Evolutionary conservation across 441 rosid species (phyloP), one percentile per base, ranked within the genome.

Genomic region (Populus hybrid): DNA sequence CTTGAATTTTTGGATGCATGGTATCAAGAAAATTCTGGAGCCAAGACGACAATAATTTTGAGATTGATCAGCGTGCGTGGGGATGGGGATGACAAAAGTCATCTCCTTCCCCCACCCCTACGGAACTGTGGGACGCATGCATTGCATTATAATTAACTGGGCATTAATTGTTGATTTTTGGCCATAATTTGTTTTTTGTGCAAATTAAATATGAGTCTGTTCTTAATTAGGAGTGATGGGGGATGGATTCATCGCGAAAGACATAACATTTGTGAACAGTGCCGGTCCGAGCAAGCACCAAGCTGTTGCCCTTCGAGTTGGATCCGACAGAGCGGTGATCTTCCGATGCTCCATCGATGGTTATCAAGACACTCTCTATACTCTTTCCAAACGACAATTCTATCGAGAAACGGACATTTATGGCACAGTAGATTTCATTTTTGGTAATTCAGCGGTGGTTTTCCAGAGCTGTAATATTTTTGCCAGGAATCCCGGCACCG

Each of bases 281-380:
- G 97, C 95, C 0, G 95, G 97, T 36, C 89, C 97, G 0, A 78
- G 78, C 20, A 90, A 88, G 40, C 87, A 86, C 36, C 97, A 93
- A 77, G 97, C 97, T 6, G 97, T 91, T 38, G 95, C 95, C 18
- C 89, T 93, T 32, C 84, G 93, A 38, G 89, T 93, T 18, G 89
- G 92, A 5, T 88, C 97, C 0, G 97, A 93, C 40, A 90, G 81
- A 73, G 85, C 95, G 4, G 88, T 93, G 21, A 88, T 89, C 78
- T 89, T 85, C 77, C 84, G 83, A 24, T 93, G 97, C 57, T 82
- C 88, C 21, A 81, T 93, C 11, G 80, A 83, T 70, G 95, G 93
- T 1, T 90, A 91, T 77, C 97, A 93, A 74, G 95, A 93, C 82
- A 90, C 92, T 2, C 82, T 93, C 23, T 88, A 86, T 84, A 82